Percentiles rank a stretch among this genome's conserved stretches.
phyloP scores from a whole-genome alignment of 2,329 filamentous ascomycete genomes.

The Corniculantispora saksenae region DNA sequence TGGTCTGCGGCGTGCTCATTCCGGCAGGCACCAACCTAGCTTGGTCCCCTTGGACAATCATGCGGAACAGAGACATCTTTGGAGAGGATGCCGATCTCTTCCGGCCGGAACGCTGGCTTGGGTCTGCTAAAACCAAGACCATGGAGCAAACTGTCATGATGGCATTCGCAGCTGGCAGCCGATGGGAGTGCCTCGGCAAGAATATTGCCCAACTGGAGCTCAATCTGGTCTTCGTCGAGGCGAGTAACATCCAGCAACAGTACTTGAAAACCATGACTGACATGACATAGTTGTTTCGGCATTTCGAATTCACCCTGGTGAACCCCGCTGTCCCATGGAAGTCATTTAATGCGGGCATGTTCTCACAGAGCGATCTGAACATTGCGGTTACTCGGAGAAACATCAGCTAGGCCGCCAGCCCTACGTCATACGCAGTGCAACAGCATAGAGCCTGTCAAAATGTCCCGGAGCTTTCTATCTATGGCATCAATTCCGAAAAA shows the following conservation, averaged over 20 bases:
- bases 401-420: background rate
- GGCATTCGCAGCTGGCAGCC: constrained; percentile 32
- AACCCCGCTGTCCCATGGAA: constrained; percentile 24
- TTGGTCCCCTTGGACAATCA: constrained; percentile 29
- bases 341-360: constrained; percentile 22
- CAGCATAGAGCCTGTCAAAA: too few species aligned
- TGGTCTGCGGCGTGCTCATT: constrained; percentile 20
- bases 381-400: background rate
- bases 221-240: constrained; percentile 36
- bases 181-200: constrained; percentile 33
- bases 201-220: constrained; percentile 33
- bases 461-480: too few species aligned
- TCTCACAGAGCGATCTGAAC: constrained; percentile 18
- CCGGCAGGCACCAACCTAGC: constrained; percentile 26
- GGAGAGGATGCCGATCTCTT: constrained; percentile 28
- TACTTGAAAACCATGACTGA: background rate
- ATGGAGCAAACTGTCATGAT: constrained; percentile 33
- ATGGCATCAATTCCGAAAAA: too few species aligned
- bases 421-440: too few species aligned
- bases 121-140: constrained; percentile 23
- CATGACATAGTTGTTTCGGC: constrained; percentile 22
- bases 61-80: constrained; percentile 26
- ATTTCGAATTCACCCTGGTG: constrained; percentile 23
- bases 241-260: constrained; percentile 17
- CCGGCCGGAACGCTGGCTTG: constrained; percentile 30